phyloP scores from a whole-genome alignment of 306 rosid genomes.

The Lotus japonicus region DNA sequence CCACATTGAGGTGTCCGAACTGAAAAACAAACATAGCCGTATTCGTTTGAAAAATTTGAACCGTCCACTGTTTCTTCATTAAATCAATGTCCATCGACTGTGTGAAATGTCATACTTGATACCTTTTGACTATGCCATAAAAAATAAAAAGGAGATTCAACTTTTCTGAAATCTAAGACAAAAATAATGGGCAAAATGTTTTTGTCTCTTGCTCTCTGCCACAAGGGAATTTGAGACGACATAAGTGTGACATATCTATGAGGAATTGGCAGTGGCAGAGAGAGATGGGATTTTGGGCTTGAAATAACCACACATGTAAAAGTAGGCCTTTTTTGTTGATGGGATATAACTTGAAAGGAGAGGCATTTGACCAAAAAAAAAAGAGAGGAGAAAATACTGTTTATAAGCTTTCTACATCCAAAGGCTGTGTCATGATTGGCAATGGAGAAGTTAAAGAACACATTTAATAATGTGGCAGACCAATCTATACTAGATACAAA shows the following conservation, averaged over 20 bases:
- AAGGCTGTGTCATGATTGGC: slow-evolving; percentile 12
- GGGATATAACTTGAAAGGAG: neutral
- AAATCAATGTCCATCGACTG: no score
- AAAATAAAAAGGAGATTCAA: neutral
- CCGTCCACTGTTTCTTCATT: no score
- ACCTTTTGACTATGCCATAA: neutral
- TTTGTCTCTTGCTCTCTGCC: neutral
- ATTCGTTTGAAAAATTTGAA: no score
- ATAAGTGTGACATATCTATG: neutral
- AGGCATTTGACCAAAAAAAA: no score
- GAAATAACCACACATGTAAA: slow-evolving; percentile 7
- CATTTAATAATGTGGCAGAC: slow-evolving; percentile 24
- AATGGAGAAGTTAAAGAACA: slow-evolving; percentile 19
- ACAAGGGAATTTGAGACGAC: neutral
- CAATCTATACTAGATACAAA: no score
- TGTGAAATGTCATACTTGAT: neutral
- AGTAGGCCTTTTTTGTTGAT: neutral
- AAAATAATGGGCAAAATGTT: neutral
- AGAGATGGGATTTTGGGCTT: neutral
- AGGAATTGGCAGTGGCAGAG: neutral
- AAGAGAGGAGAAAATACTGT: neutral
- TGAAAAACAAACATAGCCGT: no score
- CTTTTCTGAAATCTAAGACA: neutral
- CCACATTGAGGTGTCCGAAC: no score
- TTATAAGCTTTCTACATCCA: slow-evolving; percentile 22